Evolutionary conservation across 225 moss, liverwort and hornwort species (phyloP), one percentile per base, ranked within the genome.

Genomic region (Straminergon stramineum): DNA sequence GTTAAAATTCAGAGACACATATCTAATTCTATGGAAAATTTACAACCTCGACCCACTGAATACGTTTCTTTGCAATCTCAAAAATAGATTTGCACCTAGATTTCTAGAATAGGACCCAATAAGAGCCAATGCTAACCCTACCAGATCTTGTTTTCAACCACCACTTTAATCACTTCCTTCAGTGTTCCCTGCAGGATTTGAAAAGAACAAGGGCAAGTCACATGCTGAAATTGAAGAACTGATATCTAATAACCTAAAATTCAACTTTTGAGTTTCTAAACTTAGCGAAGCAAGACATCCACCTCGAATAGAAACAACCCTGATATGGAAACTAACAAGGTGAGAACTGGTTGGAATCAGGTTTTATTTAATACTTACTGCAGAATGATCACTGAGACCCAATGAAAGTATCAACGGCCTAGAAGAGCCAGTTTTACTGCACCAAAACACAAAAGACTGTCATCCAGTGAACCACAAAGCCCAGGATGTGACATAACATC

Each of bases 331-430:
- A 76, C 27, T 51, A 55, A 53, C 21, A 86, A n/a, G 30, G n/a
- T 77, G 43, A 79, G 43, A 76, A 82, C 61, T 55, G 27, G 56
- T 84, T 67, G 61, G 26, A 84, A 78, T 41, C 69, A 57, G 22
- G 64, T 81, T 75, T 19, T 17, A 39, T 43, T 39, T 15, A 15
- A 62, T 28, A 90, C 92, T 89, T 91, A 93, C 94, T 30, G 92
- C 91, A 84, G 90, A 95, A 87, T 97, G 98, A 74, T 97, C 97
- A 82, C 89, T 92, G 15, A 98, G 92, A 73, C 98, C 98, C 90
- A 98, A 90, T 27, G 96, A 96, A n/a, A 96, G 92, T 75, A 96
- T 91, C 82, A 97, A 96, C 9, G 97, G 91, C 87, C 97, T 92
- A 43, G 96, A 93, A 45, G 90, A 94, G 57, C 97, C 96, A 75